Evolutionary conservation across 2,329 filamentous ascomycete species (phyloP).

Genomic region (Ceratocystis cubensis): DNA sequence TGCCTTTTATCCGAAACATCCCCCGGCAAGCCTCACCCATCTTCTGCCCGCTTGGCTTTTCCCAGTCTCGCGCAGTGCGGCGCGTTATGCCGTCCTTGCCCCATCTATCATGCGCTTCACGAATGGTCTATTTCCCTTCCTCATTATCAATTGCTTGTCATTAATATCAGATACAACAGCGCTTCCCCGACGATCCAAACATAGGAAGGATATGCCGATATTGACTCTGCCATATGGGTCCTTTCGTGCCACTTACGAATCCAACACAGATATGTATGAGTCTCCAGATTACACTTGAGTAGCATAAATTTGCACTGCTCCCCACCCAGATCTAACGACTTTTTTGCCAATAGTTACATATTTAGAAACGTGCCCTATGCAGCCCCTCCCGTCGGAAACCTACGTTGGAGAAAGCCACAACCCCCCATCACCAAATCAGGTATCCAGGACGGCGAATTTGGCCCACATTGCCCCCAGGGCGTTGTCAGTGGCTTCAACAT

Average conservation of each 20-base stretch:
- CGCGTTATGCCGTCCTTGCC: slow-evolving; percentile 3
- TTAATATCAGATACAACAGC: neutral
- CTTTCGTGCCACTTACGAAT: slow-evolving; percentile 20
- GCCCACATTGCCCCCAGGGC: slow-evolving; percentile 22
- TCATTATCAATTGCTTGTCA: slow-evolving; percentile 9
- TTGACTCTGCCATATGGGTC: slow-evolving; percentile 22
- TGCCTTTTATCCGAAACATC: slow-evolving; percentile 9
- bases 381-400: slow-evolving; percentile 31
- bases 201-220: slow-evolving; percentile 18
- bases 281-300: too few relatives aligned
- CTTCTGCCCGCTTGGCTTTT: neutral
- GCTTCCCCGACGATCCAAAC: slow-evolving; percentile 9
- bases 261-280: slow-evolving; percentile 21
- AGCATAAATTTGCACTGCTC: too few relatives aligned
- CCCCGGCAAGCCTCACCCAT: neutral
- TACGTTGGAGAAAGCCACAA: slow-evolving; percentile 32
- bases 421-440: slow-evolving; percentile 25
- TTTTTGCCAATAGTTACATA: slow-evolving; percentile 16
- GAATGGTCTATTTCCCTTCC: slow-evolving; percentile 12
- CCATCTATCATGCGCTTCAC: slow-evolving; percentile 8
- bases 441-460: slow-evolving; percentile 18
- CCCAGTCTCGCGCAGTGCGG: neutral
- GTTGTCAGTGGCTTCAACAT: slow-evolving; percentile 26
- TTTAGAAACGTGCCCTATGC: slow-evolving; percentile 36
- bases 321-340: neutral